Evolutionary conservation across 176 grass and related monocot genomes (phyloP).

Genomic region (Thalia dealbata): DNA sequence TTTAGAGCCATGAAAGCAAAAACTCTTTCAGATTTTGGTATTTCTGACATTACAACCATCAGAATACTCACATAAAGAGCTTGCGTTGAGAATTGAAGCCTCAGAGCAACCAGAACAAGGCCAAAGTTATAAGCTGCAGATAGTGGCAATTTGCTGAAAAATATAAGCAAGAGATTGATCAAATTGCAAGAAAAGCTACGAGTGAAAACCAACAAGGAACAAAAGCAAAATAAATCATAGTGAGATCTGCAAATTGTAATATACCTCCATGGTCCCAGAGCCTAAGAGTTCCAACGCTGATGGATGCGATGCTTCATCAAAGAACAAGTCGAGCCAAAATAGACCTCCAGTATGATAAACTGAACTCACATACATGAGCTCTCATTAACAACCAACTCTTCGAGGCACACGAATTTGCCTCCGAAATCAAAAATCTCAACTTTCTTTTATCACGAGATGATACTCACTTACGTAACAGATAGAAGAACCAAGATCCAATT

Average conservation of each 20-base stretch:
- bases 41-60: not conserved
- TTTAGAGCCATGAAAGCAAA: constrained; percentile 21
- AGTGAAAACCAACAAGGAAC: not conserved
- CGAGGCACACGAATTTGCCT: not conserved
- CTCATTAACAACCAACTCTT: not conserved
- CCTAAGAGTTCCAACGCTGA: not conserved
- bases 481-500: not conserved
- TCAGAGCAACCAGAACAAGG: not conserved
- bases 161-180: not conserved
- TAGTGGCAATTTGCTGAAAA: not conserved
- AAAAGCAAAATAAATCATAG: constrained; percentile 2
- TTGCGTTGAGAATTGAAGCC: not conserved
- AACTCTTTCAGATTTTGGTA: not conserved
- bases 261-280: not conserved
- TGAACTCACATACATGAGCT: not conserved
- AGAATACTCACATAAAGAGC: not conserved
- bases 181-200: not conserved
- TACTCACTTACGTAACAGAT: not conserved
- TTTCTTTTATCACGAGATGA: not conserved
- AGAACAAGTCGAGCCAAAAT: not conserved
- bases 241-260: not conserved
- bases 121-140: not conserved
- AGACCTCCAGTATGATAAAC: not conserved
- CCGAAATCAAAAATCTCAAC: not conserved
- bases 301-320: constrained; percentile 1